Percentiles rank a stretch among this genome's conserved stretches.
phyloP scores from a whole-genome alignment of 257 asterid species.

The Solanum okadae region DNA sequence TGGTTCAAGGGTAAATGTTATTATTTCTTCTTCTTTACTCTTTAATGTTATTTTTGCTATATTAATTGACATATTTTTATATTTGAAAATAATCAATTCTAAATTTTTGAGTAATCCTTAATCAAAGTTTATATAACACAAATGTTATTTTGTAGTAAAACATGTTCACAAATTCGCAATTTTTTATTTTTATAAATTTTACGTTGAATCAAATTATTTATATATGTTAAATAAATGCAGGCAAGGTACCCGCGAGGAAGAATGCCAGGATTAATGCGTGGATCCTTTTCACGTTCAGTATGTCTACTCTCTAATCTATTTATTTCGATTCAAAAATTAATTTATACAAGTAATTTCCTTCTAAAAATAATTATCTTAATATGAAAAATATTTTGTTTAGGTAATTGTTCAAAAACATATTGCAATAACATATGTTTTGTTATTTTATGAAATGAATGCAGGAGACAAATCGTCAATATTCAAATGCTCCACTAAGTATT shows the following conservation, averaged over 20 bases:
- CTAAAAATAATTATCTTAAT: too few relatives aligned
- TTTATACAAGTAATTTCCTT: too few relatives aligned
- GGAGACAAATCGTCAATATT: neutral
- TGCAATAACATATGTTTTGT: too few relatives aligned
- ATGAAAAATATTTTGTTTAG: too few relatives aligned
- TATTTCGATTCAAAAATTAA: too few relatives aligned
- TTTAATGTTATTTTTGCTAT: too few relatives aligned
- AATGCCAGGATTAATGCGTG: neutral
- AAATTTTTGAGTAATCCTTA: neutral
- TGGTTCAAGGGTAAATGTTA: neutral
- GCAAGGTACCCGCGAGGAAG: neutral
- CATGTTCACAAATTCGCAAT: neutral
- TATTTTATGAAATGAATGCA: neutral
- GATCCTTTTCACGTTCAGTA: neutral
- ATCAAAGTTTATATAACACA: neutral
- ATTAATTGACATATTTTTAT: too few relatives aligned
- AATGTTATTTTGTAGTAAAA: too few relatives aligned
- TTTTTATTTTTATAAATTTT: too few relatives aligned
- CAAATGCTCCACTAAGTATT: neutral
- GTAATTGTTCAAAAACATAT: too few relatives aligned
- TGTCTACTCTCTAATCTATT: neutral
- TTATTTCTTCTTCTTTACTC: too few relatives aligned
- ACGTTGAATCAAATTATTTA: neutral
- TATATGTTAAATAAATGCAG: neutral
- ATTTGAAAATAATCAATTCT: too few relatives aligned